Base-by-base conservation (phyloP, 768 basidiomycete genomes). In the Mycena crocata region DNA sequence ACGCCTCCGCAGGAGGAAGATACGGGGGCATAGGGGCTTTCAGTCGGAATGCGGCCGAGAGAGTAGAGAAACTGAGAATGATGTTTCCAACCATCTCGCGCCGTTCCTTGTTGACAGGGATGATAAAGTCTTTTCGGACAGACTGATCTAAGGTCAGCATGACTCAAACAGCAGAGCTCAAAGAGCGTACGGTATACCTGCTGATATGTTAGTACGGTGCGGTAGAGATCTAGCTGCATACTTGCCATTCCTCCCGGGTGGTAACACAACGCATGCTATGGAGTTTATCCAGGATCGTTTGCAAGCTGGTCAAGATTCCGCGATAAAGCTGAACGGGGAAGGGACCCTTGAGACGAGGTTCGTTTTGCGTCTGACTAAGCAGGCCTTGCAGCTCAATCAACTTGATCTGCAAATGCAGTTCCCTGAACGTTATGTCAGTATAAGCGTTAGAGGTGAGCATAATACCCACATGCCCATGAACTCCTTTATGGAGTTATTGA, bases 231-330 rank as follows among this genome's bases (percentile, higher is more conserved):
- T 21, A 35, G 65, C 35, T 31, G 12, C 10, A 50, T 44, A 76
- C 87, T 59, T 56, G 93, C 96, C 96, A 98, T 82, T 97, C 95
- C 77, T 97, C 94, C 42, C 94, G 86, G 0, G 95, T 95, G 7
- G 94, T 98, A n/a, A 98, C 96, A 76, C 95, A 96, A 31, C 96
- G 88, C 93, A 99, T 98, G 70, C 94, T 93, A 76, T 99, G 98
- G 62, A 99, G 79, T 74, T 87, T 90, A 73, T 96, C 95, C 67
- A 97, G 79, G 34, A 96, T 95, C 1, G 89, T 89, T 76, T 97
- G 94, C 67, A 95, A 73, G 71, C 93, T 92, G 1, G 89, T 91
- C 78, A 95, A 81, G 67, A 95, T 89, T 9, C 90, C 89, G 15
- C 94, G 90, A 73, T 99, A 99, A 12, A 96, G 81, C 51, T 87